These are phyloP conservation scores for Penicillium pancosmium DNA, from an alignment of 495 filamentous ascomycete genomes.

Conservation along the genomic window DNA sequence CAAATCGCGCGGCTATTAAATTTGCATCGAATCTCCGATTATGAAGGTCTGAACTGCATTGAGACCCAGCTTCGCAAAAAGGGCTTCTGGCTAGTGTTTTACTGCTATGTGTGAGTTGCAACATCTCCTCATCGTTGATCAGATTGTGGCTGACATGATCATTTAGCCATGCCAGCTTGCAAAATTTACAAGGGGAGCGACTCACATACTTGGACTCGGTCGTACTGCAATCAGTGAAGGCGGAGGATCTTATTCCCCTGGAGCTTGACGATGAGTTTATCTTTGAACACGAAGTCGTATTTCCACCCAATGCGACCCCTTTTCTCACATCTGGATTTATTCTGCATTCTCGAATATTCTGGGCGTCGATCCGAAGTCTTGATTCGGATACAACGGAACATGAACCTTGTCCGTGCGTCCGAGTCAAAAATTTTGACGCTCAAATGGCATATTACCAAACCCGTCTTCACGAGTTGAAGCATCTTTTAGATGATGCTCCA, in stretches of 20 bases:
- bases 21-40: conserved; percentile 21
- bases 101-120: conserved; percentile 24
- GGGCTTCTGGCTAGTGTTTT: conserved; percentile 36
- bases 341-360: conserved; percentile 24
- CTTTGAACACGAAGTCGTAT: conserved; percentile 23
- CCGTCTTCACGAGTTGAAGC: conserved; percentile 13
- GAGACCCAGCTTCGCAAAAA: conserved; percentile 47
- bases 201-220: conserved; percentile 22
- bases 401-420: conserved; percentile 22
- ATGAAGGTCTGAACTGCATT: conserved; percentile 29
- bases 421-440: conserved; percentile 12
- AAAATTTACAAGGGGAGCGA: conserved; percentile 17
- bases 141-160: background rate
- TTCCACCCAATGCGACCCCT: background rate
- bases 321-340: conserved; percentile 21
- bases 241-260: conserved; percentile 24
- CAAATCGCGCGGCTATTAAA: conserved; percentile 30
- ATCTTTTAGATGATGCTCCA: background rate
- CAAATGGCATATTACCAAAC: conserved; percentile 17
- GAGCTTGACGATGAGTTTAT: conserved; percentile 30
- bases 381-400: background rate
- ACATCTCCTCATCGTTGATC: background rate
- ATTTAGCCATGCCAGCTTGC: conserved; percentile 20
- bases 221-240: conserved; percentile 21
- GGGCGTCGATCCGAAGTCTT: conserved; percentile 18